Evolutionary conservation across 441 rosid species (phyloP), one percentile per base, ranked within the genome.

Genomic region (Kokia cookei): DNA sequence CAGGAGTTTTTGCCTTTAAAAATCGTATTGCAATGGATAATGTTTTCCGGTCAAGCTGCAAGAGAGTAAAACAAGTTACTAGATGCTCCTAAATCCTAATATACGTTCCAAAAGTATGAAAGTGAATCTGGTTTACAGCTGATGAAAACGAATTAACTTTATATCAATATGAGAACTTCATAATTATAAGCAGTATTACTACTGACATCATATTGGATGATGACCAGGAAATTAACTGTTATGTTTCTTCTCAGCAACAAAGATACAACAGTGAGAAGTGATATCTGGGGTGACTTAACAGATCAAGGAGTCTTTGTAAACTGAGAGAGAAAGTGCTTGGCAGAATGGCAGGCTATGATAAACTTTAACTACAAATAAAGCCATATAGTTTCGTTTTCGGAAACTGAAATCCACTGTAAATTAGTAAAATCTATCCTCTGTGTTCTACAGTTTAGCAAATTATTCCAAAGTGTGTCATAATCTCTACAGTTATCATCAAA

Each of bases 21-120:
- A 96, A 96, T 37, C 99, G 97, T 65, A 91, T 74, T 14, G 93
- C 99, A 42, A 96, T 78, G 29, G 95, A 92, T 53, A 96, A 10
- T 1, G 96, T 86, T 79, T 48, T 84, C 13, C 83, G 78, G 75
- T 94, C 96, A 80, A 94, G 57, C 99, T 96, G 84, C 85, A 77
- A 59, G 65, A 72, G 68, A 74, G 53, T 43, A 74, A 73, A 75
- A 74, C 8, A 59, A 60, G 53, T 65, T 37, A 17, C 55, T 2
- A 22, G 1, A 22, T 43, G 69, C 62, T 48, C 47, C 59, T 57
- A 43, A 82, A 54, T 48, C 47, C 59, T 57, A 43, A 82, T 53
- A 35, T 22, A 71, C 75, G 26, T 48, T 55, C 74, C 60, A 50
- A 68, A 19, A 32, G 50, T 6, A 22, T 50, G 35, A 59, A 1